phyloP scores from a whole-genome alignment of 768 basidiomycete genomes.

The Infundibulicybe gibba region DNA sequence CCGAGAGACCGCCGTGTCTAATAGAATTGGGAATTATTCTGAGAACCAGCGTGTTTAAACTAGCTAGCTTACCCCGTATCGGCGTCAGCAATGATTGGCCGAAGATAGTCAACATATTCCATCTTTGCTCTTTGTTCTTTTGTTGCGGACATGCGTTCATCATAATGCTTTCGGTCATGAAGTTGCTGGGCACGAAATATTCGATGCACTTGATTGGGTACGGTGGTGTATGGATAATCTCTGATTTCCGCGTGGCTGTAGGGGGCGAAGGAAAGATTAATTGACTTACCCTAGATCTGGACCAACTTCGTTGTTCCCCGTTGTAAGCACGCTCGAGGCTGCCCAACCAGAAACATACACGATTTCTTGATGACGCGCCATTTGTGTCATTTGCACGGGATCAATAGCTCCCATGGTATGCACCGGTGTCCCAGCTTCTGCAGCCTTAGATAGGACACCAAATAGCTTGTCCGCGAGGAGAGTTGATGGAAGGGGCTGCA shows the following conservation, averaged over 20 bases:
- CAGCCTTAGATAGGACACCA: constrained; percentile 57
- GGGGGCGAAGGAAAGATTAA: neutral
- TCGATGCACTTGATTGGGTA: constrained; percentile 92
- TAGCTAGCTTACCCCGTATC: constrained; percentile 73
- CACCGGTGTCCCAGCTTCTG: constrained; percentile 62
- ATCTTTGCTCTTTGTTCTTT: constrained; percentile 63
- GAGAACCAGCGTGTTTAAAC: neutral
- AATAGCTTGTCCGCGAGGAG: constrained; percentile 88
- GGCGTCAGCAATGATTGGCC: constrained; percentile 92
- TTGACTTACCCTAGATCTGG: constrained; percentile 82
- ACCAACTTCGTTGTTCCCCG: constrained; percentile 88
- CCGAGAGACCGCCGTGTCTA: constrained; percentile 89
- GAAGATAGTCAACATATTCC: constrained; percentile 82
- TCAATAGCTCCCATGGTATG: constrained; percentile 95
- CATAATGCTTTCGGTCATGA: constrained; percentile 91
- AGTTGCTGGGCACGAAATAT: constrained; percentile 89
- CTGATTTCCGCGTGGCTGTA: constrained; percentile 27
- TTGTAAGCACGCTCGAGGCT: constrained; percentile 80
- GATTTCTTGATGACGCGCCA: constrained; percentile 82
- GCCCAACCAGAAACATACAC: constrained; percentile 96
- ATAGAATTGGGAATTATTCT: constrained; percentile 9
- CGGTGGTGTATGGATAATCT: constrained; percentile 95
- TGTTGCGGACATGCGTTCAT: constrained; percentile 70
- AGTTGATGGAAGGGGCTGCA: constrained; percentile 71
- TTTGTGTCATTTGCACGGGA: constrained; percentile 93